Conservation (phyloP, 805 yeast species). For the Danielia reshetovae region DNA sequence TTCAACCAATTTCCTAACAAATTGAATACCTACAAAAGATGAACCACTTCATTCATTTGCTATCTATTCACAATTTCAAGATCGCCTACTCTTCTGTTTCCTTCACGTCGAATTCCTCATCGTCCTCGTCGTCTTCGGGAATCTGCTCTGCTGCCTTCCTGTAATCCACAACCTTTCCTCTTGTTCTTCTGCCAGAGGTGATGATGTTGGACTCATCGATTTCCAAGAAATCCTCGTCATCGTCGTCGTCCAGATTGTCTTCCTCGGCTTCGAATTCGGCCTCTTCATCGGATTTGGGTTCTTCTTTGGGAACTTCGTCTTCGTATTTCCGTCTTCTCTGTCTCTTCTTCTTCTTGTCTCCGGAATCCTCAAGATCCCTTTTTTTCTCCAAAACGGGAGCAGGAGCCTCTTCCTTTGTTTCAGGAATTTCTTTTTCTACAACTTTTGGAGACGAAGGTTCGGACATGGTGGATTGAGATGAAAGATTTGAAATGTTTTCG, state of each 20-base stretch:
- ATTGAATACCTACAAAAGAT: too few relatives aligned
- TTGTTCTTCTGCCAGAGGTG: slow-evolving; percentile 80
- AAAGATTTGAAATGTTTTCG: too few relatives aligned
- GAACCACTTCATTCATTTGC: too few relatives aligned
- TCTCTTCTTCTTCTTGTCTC: slow-evolving; percentile 40
- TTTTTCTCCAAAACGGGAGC: too few relatives aligned
- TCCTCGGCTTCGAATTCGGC: slow-evolving; percentile 46
- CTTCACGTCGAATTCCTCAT: slow-evolving; percentile 48
- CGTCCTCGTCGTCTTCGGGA: slow-evolving; percentile 47
- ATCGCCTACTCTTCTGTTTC: not conserved
- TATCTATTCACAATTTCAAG: too few relatives aligned
- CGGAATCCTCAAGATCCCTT: slow-evolving; percentile 6
- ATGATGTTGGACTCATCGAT: slow-evolving; percentile 82
- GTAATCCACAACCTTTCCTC: slow-evolving; percentile 86
- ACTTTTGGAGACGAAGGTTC: too few relatives aligned
- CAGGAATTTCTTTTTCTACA: too few relatives aligned
- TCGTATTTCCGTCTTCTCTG: slow-evolving; percentile 55
- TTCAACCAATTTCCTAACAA: slow-evolving; percentile 1
- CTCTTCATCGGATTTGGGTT: slow-evolving; percentile 39
- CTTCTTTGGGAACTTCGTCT: slow-evolving; percentile 54
- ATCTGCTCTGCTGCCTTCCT: slow-evolving; percentile 70
- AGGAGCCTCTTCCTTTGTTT: slow-evolving; percentile 4
- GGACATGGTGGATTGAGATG: too few relatives aligned
- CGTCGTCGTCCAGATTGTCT: slow-evolving; percentile 59
- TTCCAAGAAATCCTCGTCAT: slow-evolving; percentile 75